These are phyloP conservation scores for Lignosus rhinocerotis DNA, from an alignment of 1,284 basidiomycete genomes.

Conservation along the genomic window DNA sequence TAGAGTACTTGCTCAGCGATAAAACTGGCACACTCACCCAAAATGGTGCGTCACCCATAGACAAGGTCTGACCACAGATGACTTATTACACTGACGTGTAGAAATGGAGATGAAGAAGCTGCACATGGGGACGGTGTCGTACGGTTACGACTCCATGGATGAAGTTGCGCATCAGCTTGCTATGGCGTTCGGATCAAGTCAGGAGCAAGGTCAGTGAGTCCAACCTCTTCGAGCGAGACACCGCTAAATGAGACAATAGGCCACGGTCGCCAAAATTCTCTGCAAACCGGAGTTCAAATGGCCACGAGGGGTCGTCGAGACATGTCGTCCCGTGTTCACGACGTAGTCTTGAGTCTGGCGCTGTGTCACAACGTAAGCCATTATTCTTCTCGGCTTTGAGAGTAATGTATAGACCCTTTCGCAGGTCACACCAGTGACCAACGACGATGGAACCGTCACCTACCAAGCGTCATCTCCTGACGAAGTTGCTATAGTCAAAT, in stretches of 20 bases:
- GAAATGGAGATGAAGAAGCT: conserved; percentile 99
- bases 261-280: conserved; percentile 51
- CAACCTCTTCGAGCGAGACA: neutral
- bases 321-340: conserved; percentile 93
- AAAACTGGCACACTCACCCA: conserved; percentile 98
- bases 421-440: conserved; percentile 91
- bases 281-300: conserved; percentile 74
- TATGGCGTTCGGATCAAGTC: conserved; percentile 71
- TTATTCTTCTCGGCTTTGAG: neutral
- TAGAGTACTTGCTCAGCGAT: conserved; percentile 95
- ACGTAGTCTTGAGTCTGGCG: conserved; percentile 91
- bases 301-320: conserved; percentile 86
- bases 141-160: conserved; percentile 96
- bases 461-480: conserved; percentile 99
- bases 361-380: conserved; percentile 94
- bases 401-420: neutral
- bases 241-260: conserved; percentile 24
- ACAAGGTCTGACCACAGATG: neutral
- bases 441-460: conserved; percentile 91
- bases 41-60: conserved; percentile 66
- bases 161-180: conserved; percentile 91
- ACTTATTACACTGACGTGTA: conserved; percentile 32
- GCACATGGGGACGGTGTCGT: conserved; percentile 98
- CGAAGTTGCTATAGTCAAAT: conserved; percentile 98
- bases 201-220: conserved; percentile 43